Conservation (phyloP, 805 yeast genomes). For the Suhomyces vadensis region DNA sequence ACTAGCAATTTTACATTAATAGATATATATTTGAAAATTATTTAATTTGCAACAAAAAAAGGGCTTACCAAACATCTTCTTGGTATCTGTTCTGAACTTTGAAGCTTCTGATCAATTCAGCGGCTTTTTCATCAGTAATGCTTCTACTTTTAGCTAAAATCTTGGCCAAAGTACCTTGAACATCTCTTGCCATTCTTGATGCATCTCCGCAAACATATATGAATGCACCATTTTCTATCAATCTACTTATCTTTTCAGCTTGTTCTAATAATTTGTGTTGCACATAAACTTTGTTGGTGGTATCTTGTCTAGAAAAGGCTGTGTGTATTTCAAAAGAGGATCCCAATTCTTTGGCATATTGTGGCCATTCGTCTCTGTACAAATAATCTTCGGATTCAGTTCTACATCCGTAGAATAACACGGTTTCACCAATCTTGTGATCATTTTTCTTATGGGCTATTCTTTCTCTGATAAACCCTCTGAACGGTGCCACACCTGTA, state of each 20-base stretch:
- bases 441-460: constrained; percentile 47
- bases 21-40: not conserved
- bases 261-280: constrained; percentile 71
- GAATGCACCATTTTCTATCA: constrained; percentile 70
- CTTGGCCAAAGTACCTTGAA: constrained; percentile 64
- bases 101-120: constrained; percentile 72
- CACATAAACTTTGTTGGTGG: constrained; percentile 67
- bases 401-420: constrained; percentile 89
- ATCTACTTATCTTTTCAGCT: constrained; percentile 52
- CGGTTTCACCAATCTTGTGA: constrained; percentile 58
- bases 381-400: constrained; percentile 74
- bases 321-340: constrained; percentile 68
- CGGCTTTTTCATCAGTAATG: constrained; percentile 67
- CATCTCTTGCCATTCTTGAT: constrained; percentile 92
- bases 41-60: not conserved
- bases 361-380: constrained; percentile 88
- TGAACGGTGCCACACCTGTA: constrained; percentile 97
- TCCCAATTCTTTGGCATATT: constrained; percentile 61
- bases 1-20: constrained; percentile 1
- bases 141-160: constrained; percentile 65
- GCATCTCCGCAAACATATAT: constrained; percentile 98
- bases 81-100: constrained; percentile 87
- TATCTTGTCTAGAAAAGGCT: constrained; percentile 81
- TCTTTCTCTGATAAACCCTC: constrained; percentile 91
- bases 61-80: constrained; percentile 89